These are phyloP conservation scores for Botrytis galanthina DNA, from an alignment of 2,329 filamentous ascomycete genomes.

Conservation along the genomic window DNA sequence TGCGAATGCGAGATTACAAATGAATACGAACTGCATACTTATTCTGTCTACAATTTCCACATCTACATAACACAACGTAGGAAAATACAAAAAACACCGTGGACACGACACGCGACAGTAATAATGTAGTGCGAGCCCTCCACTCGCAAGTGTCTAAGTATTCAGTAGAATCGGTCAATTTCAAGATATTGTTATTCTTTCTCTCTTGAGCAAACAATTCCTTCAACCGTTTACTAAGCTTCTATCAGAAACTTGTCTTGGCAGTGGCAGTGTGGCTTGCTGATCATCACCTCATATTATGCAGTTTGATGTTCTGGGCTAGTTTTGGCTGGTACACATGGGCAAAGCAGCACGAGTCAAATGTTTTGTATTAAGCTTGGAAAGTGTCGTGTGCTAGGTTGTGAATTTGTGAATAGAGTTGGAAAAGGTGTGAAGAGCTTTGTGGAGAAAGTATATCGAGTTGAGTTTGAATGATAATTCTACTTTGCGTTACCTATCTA, in stretches of 20 bases:
- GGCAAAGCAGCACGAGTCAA: background rate
- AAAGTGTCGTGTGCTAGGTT: background rate
- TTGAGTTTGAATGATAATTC: background rate
- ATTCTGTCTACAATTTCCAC: background rate
- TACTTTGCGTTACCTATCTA: background rate
- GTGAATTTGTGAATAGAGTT: background rate
- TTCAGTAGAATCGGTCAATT: background rate
- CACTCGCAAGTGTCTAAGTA: background rate
- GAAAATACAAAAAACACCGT: background rate
- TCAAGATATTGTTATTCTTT: background rate
- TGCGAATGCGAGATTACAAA: background rate
- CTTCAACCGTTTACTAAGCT: background rate
- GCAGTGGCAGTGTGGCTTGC: background rate
- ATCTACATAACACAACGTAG: background rate
- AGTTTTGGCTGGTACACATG: background rate
- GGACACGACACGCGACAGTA: background rate
- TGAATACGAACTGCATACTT: background rate
- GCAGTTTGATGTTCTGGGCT: background rate
- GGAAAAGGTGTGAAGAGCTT: background rate
- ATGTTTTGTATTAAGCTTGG: background rate
- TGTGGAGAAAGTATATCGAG: background rate
- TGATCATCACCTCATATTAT: conserved; percentile 3
- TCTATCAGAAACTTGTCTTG: background rate
- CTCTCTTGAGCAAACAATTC: background rate
- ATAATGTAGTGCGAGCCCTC: background rate